These are phyloP conservation scores for Microdochium nivale DNA, from an alignment of 2,329 filamentous ascomycete genomes.

Conservation along the genomic window DNA sequence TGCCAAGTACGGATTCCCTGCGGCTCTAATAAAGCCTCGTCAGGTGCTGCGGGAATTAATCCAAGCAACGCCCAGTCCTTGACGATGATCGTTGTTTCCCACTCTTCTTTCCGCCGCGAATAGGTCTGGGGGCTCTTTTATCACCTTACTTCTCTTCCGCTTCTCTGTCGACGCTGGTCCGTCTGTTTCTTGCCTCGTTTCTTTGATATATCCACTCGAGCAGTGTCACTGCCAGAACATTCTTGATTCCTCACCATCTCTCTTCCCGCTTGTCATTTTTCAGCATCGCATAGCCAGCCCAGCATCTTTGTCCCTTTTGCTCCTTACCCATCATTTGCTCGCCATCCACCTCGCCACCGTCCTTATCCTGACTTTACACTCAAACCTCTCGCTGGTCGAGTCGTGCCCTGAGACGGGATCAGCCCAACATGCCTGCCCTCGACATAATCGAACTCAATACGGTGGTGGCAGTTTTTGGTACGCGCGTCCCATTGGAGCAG, in stretches of 20 bases:
- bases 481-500: constrained; percentile 4
- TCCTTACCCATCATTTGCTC: background rate
- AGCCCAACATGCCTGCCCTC: constrained; percentile 32
- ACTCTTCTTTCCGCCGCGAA: no score
- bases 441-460: constrained; percentile 44
- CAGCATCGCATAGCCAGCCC: background rate
- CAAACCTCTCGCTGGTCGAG: background rate
- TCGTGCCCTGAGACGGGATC: background rate
- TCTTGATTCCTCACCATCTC: background rate
- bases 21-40: no score
- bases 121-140: no score
- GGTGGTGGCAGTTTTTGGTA: constrained; percentile 36
- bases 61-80: no score
- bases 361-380: no score
- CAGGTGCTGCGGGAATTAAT: background rate
- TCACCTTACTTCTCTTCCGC: no score
- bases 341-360: background rate
- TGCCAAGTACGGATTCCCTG: no score
- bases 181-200: background rate
- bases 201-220: background rate
- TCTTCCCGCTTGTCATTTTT: background rate
- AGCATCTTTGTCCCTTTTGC: background rate
- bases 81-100: background rate
- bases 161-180: no score
- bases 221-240: background rate